phyloP scores from a whole-genome alignment of 73 alveolate genomes.

The Paramecium octaurelia region DNA sequence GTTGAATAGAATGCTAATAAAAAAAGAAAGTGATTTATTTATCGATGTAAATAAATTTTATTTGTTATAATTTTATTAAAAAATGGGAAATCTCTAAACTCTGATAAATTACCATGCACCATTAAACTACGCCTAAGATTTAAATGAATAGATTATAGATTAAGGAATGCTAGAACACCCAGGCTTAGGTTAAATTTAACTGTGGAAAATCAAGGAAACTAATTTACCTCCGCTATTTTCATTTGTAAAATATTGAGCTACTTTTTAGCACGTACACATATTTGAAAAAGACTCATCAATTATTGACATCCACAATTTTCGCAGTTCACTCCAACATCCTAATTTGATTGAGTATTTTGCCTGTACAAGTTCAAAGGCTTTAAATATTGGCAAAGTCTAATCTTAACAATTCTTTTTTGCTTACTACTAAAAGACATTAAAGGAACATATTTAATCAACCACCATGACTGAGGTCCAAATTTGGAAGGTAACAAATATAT shows the following conservation, averaged over 20 bases:
- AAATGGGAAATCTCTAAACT: background rate
- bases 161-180: background rate
- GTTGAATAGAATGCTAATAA: background rate
- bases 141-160: background rate
- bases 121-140: background rate
- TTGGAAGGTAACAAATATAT: background rate
- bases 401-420: background rate
- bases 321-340: background rate
- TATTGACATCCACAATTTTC: background rate
- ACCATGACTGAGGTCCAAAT: background rate
- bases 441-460: background rate
- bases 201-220: background rate
- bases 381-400: background rate
- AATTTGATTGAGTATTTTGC: background rate
- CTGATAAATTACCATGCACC: background rate
- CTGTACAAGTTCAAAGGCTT: background rate
- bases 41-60: background rate
- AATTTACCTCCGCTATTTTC: background rate
- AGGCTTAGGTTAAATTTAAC: background rate
- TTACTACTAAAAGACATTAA: background rate
- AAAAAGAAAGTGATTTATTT: background rate
- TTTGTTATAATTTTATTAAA: background rate
- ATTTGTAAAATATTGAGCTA: background rate
- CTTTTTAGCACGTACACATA: background rate
- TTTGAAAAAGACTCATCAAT: background rate